Evolutionary conservation across 1,284 basidiomycete genomes (phyloP).

Genomic region (Lentinus polychrous): DNA sequence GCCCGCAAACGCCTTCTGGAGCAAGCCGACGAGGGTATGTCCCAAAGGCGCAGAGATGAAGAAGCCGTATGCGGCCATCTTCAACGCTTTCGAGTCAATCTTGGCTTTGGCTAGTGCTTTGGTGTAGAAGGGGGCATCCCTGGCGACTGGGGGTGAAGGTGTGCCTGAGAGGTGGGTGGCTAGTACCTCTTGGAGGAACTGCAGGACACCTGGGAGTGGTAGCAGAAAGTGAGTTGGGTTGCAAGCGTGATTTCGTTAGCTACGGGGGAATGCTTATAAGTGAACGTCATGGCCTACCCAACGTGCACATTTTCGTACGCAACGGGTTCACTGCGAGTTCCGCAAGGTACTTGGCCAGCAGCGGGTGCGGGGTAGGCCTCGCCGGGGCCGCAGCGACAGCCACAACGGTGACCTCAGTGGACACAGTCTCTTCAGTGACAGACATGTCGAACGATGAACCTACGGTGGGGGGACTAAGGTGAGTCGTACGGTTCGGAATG

Average conservation of each 20-base stretch:
- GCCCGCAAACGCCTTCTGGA: slow-evolving; percentile 76
- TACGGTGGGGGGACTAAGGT: no score
- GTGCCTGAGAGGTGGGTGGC: slow-evolving; percentile 63
- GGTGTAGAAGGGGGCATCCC: slow-evolving; percentile 45
- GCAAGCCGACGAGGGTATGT: slow-evolving; percentile 63
- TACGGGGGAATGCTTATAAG: no score
- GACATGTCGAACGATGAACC: not conserved
- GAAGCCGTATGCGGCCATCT: slow-evolving; percentile 83
- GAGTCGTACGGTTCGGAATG: no score
- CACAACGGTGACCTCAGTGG: not conserved
- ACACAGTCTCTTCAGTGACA: not conserved
- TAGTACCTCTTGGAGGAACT: slow-evolving; percentile 77
- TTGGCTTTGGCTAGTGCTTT: slow-evolving; percentile 51
- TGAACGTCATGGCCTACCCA: slow-evolving; percentile 34
- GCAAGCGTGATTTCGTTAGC: no score
- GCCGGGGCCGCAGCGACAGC: slow-evolving; percentile 11
- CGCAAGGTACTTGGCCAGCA: slow-evolving; percentile 57
- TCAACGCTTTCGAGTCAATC: slow-evolving; percentile 59
- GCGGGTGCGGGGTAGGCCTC: slow-evolving; percentile 36
- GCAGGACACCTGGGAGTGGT: slow-evolving; percentile 45
- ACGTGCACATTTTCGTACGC: slow-evolving; percentile 69
- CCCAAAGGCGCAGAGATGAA: slow-evolving; percentile 80
- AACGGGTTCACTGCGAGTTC: slow-evolving; percentile 62
- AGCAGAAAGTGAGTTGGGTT: no score
- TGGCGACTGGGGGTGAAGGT: slow-evolving; percentile 42